Conservation (phyloP, 2,329 filamentous ascomycete species). For the Akanthomyces uredinophilus region DNA sequence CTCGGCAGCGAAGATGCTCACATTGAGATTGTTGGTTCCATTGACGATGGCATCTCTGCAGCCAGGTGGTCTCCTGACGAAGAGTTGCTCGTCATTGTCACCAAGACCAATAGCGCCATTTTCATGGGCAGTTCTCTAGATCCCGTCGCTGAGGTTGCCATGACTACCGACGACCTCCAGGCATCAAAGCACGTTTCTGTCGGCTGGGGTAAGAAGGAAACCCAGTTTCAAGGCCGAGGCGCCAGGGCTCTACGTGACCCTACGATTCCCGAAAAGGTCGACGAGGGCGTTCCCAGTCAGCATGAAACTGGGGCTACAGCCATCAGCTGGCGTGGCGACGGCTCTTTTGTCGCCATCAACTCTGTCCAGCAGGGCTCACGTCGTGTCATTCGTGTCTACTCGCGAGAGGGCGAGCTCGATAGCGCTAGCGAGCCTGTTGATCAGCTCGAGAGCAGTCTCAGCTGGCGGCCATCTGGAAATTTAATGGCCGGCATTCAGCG, state of each 20-base stretch:
- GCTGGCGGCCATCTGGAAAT: slow-evolving; percentile 89
- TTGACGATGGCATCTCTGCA: slow-evolving; percentile 85
- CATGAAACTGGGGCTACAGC: slow-evolving; percentile 66
- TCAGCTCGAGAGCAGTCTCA: slow-evolving; percentile 77
- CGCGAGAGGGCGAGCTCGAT: slow-evolving; percentile 82
- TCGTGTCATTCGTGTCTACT: slow-evolving; percentile 83
- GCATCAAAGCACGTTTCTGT: slow-evolving; percentile 93
- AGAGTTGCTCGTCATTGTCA: slow-evolving; percentile 79
- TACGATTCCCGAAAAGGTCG: slow-evolving; percentile 88
- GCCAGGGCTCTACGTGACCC: slow-evolving; percentile 84
- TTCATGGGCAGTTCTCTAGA: slow-evolving; percentile 95
- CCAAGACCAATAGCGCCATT: slow-evolving; percentile 70
- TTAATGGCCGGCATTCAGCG: slow-evolving; percentile 83
- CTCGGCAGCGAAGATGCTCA: slow-evolving; percentile 56
- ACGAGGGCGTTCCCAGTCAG: slow-evolving; percentile 70
- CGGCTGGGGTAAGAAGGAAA: slow-evolving; percentile 97
- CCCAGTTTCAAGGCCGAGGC: slow-evolving; percentile 90
- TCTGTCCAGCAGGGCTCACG: slow-evolving; percentile 63
- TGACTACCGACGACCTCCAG: slow-evolving; percentile 72
- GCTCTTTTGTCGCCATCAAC: slow-evolving; percentile 84
- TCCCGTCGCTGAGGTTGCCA: slow-evolving; percentile 66
- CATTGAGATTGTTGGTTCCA: slow-evolving; percentile 92
- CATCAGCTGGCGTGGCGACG: slow-evolving; percentile 93
- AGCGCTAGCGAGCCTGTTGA: slow-evolving; percentile 95
- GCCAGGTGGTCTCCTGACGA: slow-evolving; percentile 95